Conservation (phyloP, 2,329 filamentous ascomycete genomes). For the Geosmithia morbida region DNA sequence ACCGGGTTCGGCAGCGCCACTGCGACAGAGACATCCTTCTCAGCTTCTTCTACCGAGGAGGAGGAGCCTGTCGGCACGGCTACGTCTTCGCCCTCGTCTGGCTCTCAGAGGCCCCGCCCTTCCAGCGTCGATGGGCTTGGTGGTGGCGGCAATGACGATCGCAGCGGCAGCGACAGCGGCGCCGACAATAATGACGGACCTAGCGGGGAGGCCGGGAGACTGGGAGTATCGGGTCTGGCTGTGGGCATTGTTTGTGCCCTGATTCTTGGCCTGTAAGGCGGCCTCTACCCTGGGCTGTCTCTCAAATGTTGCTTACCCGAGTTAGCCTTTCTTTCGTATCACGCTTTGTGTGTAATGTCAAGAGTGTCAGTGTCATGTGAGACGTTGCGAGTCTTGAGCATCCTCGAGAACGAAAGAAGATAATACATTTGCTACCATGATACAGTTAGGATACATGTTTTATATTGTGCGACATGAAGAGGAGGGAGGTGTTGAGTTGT, state of each 20-base stretch:
- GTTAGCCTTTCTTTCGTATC: not conserved
- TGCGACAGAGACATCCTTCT: too few relatives aligned
- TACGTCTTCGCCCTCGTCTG: not conserved
- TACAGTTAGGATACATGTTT: not conserved
- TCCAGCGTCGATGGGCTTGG: constrained; percentile 1
- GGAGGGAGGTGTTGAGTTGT: not conserved
- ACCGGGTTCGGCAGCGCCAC: too few relatives aligned
- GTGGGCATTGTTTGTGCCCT: not conserved
- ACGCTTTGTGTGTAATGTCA: not conserved
- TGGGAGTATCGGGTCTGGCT: not conserved
- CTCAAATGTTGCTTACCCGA: not conserved
- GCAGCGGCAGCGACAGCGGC: not conserved
- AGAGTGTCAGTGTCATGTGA: not conserved
- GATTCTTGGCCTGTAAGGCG: not conserved
- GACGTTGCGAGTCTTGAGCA: too few relatives aligned
- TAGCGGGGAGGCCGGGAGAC: not conserved
- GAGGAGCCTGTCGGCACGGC: not conserved
- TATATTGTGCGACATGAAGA: not conserved
- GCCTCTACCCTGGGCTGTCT: too few relatives aligned
- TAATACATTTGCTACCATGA: not conserved
- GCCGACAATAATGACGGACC: not conserved
- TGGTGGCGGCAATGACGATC: constrained; percentile 3
- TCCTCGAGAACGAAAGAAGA: not conserved
- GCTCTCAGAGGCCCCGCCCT: not conserved
- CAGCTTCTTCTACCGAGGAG: not conserved